Conservation (phyloP, 2,329 filamentous ascomycete species). For the Calonectria honghensis region DNA sequence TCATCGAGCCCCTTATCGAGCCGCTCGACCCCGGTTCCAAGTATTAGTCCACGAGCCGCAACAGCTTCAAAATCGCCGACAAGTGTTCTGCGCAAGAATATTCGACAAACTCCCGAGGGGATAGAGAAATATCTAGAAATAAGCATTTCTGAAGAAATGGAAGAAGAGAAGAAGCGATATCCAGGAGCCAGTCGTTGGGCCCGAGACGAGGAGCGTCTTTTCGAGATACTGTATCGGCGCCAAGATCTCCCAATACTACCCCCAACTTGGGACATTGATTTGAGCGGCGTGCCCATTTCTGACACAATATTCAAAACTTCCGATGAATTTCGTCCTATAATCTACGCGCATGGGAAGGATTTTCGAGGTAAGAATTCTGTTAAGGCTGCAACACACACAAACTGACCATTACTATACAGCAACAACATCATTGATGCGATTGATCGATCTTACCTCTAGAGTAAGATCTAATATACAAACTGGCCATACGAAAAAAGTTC, state of each 20-base stretch:
- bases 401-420: conserved; percentile 55
- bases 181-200: conserved; percentile 70
- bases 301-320: conserved; percentile 60
- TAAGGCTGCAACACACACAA: background rate
- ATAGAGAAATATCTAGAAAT: conserved; percentile 35
- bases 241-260: conserved; percentile 65
- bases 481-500: conserved; percentile 57
- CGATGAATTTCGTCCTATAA: conserved; percentile 58
- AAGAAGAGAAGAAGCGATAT: conserved; percentile 64
- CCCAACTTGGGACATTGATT: conserved; percentile 63
- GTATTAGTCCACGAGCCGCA: conserved; percentile 28
- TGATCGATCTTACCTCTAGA: conserved; percentile 63
- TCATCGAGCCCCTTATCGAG: conserved; percentile 29
- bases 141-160: conserved; percentile 61
- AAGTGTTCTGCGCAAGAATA: conserved; percentile 29
- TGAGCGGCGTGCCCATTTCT: conserved; percentile 63
- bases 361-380: conserved; percentile 59
- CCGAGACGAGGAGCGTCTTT: conserved; percentile 67
- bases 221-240: conserved; percentile 65
- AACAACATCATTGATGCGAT: conserved; percentile 61
- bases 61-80: conserved; percentile 40
- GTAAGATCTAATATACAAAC: conserved; percentile 61
- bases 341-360: conserved; percentile 62
- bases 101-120: conserved; percentile 34
- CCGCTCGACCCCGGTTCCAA: conserved; percentile 28